Evolutionary conservation across 1,139 yeast species (phyloP).

Genomic region (Candida sp.): DNA sequence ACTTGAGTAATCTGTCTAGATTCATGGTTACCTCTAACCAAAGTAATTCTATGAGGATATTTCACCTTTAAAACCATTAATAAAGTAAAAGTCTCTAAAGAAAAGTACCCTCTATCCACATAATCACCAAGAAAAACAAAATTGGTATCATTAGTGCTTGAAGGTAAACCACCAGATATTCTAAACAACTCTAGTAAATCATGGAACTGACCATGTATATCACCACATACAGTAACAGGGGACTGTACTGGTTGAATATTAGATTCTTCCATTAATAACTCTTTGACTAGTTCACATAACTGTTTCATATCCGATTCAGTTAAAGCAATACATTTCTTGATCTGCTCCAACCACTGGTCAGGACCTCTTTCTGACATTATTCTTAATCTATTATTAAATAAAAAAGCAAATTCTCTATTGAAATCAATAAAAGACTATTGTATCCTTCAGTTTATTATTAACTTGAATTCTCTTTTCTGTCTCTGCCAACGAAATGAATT

Average conservation of each 20-base stretch:
- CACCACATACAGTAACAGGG: constrained; percentile 99
- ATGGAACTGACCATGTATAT: constrained; percentile 97
- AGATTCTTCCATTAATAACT: constrained; percentile 70
- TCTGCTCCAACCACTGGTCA: constrained; percentile 94
- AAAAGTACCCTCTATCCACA: constrained; percentile 96
- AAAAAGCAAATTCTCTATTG: too few relatives aligned
- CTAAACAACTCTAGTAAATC: constrained; percentile 88
- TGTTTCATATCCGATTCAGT: constrained; percentile 96
- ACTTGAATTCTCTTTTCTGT: too few relatives aligned
- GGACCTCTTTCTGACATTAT: constrained; percentile 81
- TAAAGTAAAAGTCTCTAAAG: constrained; percentile 87
- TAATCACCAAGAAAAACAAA: constrained; percentile 91
- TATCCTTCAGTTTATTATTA: too few relatives aligned
- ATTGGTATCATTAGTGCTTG: constrained; percentile 46
- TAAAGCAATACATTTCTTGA: constrained; percentile 83
- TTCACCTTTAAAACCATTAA: constrained; percentile 88
- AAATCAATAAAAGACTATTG: too few relatives aligned
- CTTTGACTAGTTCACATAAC: constrained; percentile 90
- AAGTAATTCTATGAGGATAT: constrained; percentile 81
- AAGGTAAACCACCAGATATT: constrained; percentile 90
- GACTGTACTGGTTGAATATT: constrained; percentile 96
- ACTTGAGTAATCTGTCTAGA: constrained; percentile 95
- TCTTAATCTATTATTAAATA: too few relatives aligned
- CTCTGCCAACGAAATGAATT: too few relatives aligned
- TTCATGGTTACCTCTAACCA: constrained; percentile 94